phyloP scores from a whole-genome alignment of 805 yeast genomes.

The Metschnikowia lochheadii region DNA sequence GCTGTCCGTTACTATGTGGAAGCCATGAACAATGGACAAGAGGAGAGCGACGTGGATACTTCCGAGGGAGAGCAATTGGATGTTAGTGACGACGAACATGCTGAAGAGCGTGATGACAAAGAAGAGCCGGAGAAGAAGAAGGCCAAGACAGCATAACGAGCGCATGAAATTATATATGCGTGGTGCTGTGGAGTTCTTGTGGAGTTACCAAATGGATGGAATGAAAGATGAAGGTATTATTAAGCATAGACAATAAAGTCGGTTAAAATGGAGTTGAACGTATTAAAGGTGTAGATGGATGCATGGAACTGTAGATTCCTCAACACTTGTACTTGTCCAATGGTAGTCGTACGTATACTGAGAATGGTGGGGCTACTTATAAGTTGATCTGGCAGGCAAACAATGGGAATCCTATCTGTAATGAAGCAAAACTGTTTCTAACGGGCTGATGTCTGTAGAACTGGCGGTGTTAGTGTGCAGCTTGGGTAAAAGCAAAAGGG shows the following conservation, averaged over 20 bases:
- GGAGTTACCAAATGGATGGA: neutral
- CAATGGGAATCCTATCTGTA: no score
- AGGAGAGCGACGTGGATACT: slow-evolving; percentile 45
- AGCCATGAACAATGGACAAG: slow-evolving; percentile 57
- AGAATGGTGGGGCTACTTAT: no score
- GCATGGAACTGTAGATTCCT: neutral
- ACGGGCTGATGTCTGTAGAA: no score
- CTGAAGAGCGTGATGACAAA: slow-evolving; percentile 35
- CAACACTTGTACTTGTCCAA: no score
- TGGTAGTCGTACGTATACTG: no score
- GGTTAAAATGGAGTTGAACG: neutral
- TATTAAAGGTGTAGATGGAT: neutral
- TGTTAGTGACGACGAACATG: slow-evolving; percentile 51
- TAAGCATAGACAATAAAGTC: no score
- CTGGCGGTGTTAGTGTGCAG: no score
- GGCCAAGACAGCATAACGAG: neutral
- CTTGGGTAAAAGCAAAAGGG: no score
- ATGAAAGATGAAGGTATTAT: no score
- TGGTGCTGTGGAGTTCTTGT: neutral
- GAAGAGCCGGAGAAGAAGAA: slow-evolving; percentile 38
- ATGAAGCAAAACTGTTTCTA: no score
- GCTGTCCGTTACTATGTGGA: slow-evolving; percentile 80
- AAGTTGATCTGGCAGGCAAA: no score
- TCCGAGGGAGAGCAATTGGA: slow-evolving; percentile 51
- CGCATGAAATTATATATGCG: neutral